Evolutionary conservation across 805 yeast genomes (phyloP).

Genomic region (Yamadazyma sp.): DNA sequence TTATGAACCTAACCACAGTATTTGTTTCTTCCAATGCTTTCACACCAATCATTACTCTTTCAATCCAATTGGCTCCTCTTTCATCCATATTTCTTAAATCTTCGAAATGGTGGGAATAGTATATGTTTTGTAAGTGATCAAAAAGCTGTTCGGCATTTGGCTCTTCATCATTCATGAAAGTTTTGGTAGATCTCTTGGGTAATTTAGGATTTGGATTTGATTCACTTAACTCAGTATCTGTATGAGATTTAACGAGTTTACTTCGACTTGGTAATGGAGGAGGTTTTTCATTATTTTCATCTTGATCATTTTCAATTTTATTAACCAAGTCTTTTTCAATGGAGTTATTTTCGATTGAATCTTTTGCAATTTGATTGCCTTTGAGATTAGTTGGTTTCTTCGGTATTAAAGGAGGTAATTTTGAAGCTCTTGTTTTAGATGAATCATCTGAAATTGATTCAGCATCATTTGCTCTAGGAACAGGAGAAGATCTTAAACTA

Average conservation of each 20-base stretch:
- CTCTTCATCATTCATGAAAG: conserved; percentile 4
- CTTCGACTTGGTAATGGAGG: conserved; percentile 30
- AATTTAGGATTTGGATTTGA: conserved; percentile 10
- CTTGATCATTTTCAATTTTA: not conserved
- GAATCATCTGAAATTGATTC: not conserved
- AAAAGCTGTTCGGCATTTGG: conserved; percentile 11
- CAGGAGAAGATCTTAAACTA: too few species aligned
- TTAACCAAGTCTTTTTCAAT: not conserved
- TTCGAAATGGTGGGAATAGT: conserved; percentile 19
- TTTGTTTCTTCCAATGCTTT: conserved; percentile 25
- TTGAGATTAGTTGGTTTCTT: conserved; percentile 42
- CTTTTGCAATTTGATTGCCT: conserved; percentile 25
- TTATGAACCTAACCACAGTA: conserved; percentile 29
- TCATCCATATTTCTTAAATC: conserved; percentile 28
- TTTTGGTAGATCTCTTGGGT: conserved; percentile 1
- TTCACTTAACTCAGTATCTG: conserved; percentile 6
- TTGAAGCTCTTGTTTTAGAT: conserved; percentile 9
- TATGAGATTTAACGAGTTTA: conserved; percentile 5
- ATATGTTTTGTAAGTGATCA: conserved; percentile 12
- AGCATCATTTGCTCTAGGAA: too few species aligned
- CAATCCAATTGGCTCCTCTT: conserved; percentile 38
- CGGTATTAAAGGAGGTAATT: conserved; percentile 45
- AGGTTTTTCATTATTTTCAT: conserved; percentile 1
- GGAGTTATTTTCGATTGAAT: too few species aligned
- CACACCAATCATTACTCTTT: conserved; percentile 27